Conservation (phyloP, 192 early-diverging fungal genomes). For the Pilaira anomala region DNA sequence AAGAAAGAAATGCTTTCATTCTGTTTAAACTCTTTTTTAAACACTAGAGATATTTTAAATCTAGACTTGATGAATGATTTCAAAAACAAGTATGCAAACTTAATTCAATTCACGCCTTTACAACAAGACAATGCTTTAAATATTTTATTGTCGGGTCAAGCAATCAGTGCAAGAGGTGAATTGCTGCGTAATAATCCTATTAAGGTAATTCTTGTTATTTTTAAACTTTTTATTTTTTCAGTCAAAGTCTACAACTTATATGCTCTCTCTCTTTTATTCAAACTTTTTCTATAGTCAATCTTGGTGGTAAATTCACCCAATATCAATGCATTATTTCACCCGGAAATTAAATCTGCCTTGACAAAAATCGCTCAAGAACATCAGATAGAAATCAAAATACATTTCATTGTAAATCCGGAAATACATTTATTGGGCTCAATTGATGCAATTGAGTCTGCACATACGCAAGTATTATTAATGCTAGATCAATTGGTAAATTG, state of each 20-base stretch:
- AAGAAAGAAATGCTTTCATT: too few relatives aligned
- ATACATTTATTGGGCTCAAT: slow-evolving; percentile 20
- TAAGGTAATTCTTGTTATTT: slow-evolving; percentile 1
- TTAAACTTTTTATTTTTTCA: background rate
- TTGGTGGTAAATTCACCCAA: background rate
- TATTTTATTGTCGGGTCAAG: background rate
- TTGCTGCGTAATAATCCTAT: slow-evolving; percentile 17
- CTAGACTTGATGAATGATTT: too few relatives aligned
- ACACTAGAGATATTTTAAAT: too few relatives aligned
- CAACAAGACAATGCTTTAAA: too few relatives aligned
- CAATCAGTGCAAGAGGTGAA: slow-evolving; percentile 10
- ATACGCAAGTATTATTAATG: slow-evolving; percentile 23
- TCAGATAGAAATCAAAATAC: slow-evolving; percentile 3
- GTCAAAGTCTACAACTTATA: too few relatives aligned
- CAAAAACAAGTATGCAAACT: too few relatives aligned
- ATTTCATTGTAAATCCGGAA: slow-evolving; percentile 4
- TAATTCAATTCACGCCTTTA: too few relatives aligned
- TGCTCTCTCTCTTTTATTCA: background rate
- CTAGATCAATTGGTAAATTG: slow-evolving; percentile 32
- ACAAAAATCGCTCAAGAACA: background rate
- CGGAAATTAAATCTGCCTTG: slow-evolving; percentile 1
- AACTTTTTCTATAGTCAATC: slow-evolving; percentile 6
- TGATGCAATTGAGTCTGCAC: slow-evolving; percentile 19
- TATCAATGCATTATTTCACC: background rate
- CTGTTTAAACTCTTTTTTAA: too few relatives aligned